phyloP scores from a whole-genome alignment of 2,329 filamentous ascomycete species.

The Zymoseptoria crescenta region DNA sequence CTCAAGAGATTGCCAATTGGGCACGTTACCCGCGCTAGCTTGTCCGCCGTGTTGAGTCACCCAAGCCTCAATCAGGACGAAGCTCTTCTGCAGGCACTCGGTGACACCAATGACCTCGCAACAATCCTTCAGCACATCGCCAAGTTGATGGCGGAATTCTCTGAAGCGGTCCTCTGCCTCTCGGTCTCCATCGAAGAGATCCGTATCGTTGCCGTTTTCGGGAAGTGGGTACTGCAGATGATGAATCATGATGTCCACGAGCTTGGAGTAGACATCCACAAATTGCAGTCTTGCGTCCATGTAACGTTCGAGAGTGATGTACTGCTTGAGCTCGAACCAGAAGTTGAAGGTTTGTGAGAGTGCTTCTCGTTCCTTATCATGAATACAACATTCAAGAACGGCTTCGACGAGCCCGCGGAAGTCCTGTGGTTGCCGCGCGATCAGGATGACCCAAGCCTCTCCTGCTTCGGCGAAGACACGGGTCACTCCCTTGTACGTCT shows the following conservation, averaged over 20 bases:
- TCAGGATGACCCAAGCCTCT: conserved; percentile 87
- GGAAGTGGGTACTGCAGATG: conserved; percentile 81
- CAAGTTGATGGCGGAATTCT: conserved; percentile 94
- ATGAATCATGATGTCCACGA: conserved; percentile 87
- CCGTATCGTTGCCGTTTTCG: conserved; percentile 59
- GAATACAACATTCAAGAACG: conserved; percentile 81
- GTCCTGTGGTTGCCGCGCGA: conserved; percentile 71
- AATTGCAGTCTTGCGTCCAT: conserved; percentile 70
- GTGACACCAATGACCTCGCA: conserved; percentile 94
- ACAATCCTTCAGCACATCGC: conserved; percentile 92
- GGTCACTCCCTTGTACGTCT: conserved; percentile 80
- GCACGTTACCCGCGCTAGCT: conserved; percentile 65
- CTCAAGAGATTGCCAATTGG: conserved; percentile 93
- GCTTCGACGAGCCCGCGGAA: conserved; percentile 83
- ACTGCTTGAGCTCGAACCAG: conserved; percentile 98
- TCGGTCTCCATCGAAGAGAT: conserved; percentile 90
- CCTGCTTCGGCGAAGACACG: conserved; percentile 88
- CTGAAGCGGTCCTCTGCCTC: conserved; percentile 96
- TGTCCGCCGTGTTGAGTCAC: conserved; percentile 72
- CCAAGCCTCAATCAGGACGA: conserved; percentile 79
- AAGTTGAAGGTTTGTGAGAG: conserved; percentile 93
- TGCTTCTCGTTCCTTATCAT: conserved; percentile 82
- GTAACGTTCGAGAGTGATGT: conserved; percentile 83
- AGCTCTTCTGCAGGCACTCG: conserved; percentile 83
- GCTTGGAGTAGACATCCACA: conserved; percentile 73